Base-by-base conservation (phyloP, 768 basidiomycete genomes). In the Tulasnella sp. region DNA sequence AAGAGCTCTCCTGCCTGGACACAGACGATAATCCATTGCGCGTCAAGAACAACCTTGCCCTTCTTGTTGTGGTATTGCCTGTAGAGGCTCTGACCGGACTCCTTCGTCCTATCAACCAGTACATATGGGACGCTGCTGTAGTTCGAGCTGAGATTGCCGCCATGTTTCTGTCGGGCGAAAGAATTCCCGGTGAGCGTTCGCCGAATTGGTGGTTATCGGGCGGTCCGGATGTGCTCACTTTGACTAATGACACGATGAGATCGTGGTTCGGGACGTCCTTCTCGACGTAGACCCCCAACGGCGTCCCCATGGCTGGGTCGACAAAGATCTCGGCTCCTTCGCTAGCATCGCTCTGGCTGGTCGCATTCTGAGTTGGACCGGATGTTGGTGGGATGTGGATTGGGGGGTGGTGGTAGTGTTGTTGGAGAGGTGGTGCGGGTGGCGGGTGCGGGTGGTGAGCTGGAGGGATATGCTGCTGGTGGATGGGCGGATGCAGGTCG, bases 51-150 rank as follows among this genome's bases (percentile, higher is more conserved):
- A 67, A 93, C 84, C 82, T 94, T 94, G 52, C 88, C 89, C 83
- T 92, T 93, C 83, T 93, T 94, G 67, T 88, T 87, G 1, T 87
- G 88, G 82, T 93, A 94, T 80, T 93, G 91, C 64, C 91, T 88
- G 82, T 88, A 93, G 3, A 95, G 82, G 80, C 89, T 93, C 81
- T 94, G 93, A 3, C 93, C 93, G 7, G 92, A 91, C 72, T 88
- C 86, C 79, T 90, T 91, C 79, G 89, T 87, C 3, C 93, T 91
- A 79, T 94, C 91, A 76, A 95, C 93, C 77, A 95, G 86, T 73
- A 95, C 91, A 81, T 93, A 93, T 1, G 88, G 85, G 6, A 93
- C 91, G 29, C 89, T 89, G 78, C 91, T 93, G 81, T 94, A 94
- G 12, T 90, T 89, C 49, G 89, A 88, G 36, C 90, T 89, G 68